A percentile compares a stretch with the other conserved stretches of the same genome.
Conservation (phyloP, 257 asterid species). For the Salvia rosmarinus region DNA sequence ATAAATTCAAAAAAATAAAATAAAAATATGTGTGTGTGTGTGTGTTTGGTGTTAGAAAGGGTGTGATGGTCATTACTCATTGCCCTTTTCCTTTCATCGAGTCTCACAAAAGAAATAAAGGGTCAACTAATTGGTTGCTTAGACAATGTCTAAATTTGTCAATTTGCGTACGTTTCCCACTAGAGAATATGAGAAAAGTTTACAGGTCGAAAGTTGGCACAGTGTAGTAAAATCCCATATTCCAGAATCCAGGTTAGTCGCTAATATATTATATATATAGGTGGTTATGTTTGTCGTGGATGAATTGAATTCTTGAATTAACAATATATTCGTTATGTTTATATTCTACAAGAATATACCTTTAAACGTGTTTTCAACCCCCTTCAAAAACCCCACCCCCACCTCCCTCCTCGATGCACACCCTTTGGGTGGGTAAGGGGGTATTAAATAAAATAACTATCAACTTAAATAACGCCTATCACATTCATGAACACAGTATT, state of each 20-base stretch:
- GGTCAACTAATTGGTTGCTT: not conserved
- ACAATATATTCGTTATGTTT: not conserved
- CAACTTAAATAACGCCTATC: not conserved
- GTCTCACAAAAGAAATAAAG: not conserved
- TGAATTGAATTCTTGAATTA: no score
- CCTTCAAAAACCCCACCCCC: no score
- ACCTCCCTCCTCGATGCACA: no score
- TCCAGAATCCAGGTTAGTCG: not conserved
- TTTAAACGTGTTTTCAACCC: not conserved
- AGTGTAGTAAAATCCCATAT: constrained; percentile 16
- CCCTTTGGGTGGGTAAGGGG: not conserved
- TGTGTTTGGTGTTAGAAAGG: no score
- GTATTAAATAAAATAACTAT: not conserved
- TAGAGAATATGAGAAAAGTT: not conserved
- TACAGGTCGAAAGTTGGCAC: not conserved
- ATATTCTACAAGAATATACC: not conserved
- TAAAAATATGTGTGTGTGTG: no score
- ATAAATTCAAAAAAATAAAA: no score
- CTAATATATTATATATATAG: not conserved
- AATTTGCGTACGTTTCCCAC: not conserved
- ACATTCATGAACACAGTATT: no score
- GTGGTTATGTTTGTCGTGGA: no score
- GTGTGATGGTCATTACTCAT: not conserved
- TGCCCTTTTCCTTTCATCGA: constrained; percentile 5
- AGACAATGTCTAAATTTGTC: constrained; percentile 14